Evolutionary conservation across 225 moss, liverwort and hornwort species (phyloP).

Genomic region (Polytrichum formosum): DNA sequence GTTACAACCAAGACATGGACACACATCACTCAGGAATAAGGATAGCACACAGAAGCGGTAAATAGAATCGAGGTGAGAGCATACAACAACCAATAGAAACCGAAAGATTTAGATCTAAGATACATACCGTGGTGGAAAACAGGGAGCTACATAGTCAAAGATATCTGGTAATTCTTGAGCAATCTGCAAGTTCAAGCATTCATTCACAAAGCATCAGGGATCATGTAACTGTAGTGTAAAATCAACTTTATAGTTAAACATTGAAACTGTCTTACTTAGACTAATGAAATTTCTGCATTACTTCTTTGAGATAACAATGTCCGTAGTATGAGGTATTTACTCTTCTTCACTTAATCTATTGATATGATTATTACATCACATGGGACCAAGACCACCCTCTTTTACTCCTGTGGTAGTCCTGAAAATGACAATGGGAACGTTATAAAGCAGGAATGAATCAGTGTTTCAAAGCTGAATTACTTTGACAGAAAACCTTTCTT

Average conservation of each 20-base stretch:
- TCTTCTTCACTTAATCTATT: too few species aligned
- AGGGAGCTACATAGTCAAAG: slow-evolving; percentile 91
- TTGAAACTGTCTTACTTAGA: too few species aligned
- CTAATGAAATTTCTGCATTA: too few species aligned
- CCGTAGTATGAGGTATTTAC: too few species aligned
- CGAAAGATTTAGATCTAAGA: not conserved
- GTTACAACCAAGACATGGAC: not conserved
- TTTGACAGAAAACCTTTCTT: too few species aligned
- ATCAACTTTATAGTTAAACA: not conserved
- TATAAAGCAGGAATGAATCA: too few species aligned
- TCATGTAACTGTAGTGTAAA: not conserved
- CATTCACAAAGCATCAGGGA: slow-evolving; percentile 17
- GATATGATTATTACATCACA: too few species aligned
- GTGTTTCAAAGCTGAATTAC: too few species aligned
- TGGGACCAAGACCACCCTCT: too few species aligned
- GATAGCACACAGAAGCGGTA: not conserved
- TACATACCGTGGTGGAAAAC: slow-evolving; percentile 86
- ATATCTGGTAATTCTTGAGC: slow-evolving; percentile 92
- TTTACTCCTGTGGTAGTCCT: too few species aligned
- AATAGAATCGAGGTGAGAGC: not conserved
- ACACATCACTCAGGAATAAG: not conserved
- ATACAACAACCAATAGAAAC: not conserved
- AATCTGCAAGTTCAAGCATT: slow-evolving; percentile 50
- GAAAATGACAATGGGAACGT: too few species aligned
- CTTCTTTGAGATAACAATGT: too few species aligned